Evolutionary conservation across 371 early-diverging fungal species (phyloP).

Genomic region (Fennellomyces sp.): DNA sequence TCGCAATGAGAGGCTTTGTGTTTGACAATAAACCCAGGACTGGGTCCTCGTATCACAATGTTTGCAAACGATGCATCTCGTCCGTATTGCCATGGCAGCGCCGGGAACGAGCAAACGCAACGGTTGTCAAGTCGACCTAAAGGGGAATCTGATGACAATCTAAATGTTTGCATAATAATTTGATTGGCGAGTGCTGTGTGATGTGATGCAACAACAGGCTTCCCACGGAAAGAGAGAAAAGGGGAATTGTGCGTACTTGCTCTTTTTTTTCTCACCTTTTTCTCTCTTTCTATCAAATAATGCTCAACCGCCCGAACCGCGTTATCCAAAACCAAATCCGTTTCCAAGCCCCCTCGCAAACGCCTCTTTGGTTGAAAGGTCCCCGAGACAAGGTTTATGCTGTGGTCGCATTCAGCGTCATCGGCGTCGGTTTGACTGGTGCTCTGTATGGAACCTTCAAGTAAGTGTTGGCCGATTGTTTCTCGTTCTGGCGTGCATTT

Average conservation of each 20-base stretch:
- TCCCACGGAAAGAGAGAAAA: neutral
- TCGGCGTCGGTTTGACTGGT: constrained; percentile 38
- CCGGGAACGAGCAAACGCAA: no score
- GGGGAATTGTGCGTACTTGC: neutral
- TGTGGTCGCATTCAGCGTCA: constrained; percentile 28
- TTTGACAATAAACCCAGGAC: no score
- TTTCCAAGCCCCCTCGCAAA: constrained; percentile 38
- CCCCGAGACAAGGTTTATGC: constrained; percentile 30
- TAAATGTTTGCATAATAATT: neutral
- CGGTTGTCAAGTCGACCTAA: no score
- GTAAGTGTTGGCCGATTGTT: constrained; percentile 22
- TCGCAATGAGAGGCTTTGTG: no score
- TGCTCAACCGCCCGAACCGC: constrained; percentile 39
- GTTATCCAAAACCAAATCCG: constrained; percentile 35
- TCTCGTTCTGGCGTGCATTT: no score
- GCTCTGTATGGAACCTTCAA: constrained; percentile 27
- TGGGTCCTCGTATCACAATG: no score
- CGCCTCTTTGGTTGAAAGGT: constrained; percentile 37
- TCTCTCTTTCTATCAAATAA: constrained; percentile 15
- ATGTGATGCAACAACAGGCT: neutral
- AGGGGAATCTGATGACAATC: no score
- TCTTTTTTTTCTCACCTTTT: constrained; percentile 16
- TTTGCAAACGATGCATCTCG: no score
- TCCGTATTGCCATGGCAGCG: no score
- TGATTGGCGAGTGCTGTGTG: neutral